These are phyloP conservation scores for Colletotrichum sansevieriae DNA, from an alignment of 2,329 filamentous ascomycete species.

Conservation along the genomic window DNA sequence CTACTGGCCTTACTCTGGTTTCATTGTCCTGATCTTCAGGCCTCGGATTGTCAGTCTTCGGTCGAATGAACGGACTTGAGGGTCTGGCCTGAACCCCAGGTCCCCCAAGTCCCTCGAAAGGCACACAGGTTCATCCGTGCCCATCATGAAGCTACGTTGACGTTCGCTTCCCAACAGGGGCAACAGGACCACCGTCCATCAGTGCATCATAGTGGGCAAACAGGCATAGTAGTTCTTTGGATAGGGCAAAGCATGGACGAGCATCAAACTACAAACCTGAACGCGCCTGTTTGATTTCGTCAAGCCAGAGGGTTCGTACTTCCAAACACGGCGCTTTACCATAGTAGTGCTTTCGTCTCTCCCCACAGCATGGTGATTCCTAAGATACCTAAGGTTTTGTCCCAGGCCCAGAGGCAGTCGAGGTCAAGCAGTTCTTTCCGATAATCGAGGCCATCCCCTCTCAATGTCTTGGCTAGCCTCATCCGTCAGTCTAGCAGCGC, in stretches of 20 bases:
- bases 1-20: background rate
- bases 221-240: background rate
- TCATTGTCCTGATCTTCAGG: background rate
- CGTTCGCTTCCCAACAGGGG: conserved; percentile 5
- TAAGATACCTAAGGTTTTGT: background rate
- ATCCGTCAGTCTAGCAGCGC: conserved; percentile 37
- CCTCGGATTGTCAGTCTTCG: conserved; percentile 9
- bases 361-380: background rate
- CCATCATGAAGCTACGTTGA: conserved; percentile 10
- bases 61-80: conserved; percentile 12
- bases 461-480: conserved; percentile 19
- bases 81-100: background rate
- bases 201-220: conserved; percentile 7
- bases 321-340: conserved; percentile 9
- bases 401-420: background rate
- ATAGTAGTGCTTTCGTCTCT: conserved; percentile 5
- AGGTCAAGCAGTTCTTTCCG: background rate
- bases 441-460: conserved; percentile 27
- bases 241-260: background rate
- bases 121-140: conserved; percentile 17
- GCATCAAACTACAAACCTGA: conserved; percentile 16
- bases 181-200: conserved; percentile 11
- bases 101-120: background rate
- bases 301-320: background rate
- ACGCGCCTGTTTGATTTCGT: conserved; percentile 16